phyloP scores from a whole-genome alignment of 176 grass and related monocot species.

The Hordeum marinum region DNA sequence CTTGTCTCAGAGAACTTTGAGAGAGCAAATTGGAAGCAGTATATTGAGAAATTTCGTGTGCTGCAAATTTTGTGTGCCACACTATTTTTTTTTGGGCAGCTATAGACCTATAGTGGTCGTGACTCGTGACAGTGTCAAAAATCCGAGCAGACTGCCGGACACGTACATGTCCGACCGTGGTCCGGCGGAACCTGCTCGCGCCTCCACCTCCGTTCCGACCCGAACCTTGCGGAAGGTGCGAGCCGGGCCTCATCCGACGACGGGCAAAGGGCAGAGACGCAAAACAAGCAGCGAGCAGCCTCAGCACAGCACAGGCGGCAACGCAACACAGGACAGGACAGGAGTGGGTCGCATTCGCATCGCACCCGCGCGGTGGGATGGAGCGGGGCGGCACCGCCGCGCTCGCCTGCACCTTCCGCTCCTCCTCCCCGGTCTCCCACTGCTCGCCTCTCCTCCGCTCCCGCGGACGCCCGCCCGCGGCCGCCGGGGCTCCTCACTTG shows the following conservation, averaged over 20 bases:
- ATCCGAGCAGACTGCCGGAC: too few species aligned
- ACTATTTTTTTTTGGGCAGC: too few species aligned
- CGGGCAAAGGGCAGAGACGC: conserved; percentile 9
- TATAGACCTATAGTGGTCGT: too few species aligned
- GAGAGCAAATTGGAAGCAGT: too few species aligned
- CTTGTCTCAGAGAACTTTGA: neutral
- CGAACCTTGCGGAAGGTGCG: neutral
- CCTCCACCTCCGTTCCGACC: neutral
- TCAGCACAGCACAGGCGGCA: neutral
- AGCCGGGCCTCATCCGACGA: conserved; percentile 22
- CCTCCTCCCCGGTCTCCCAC: conserved; percentile 23
- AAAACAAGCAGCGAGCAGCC: conserved; percentile 5
- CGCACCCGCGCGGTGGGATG: conserved; percentile 38
- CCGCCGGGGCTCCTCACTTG: neutral
- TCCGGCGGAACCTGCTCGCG: neutral
- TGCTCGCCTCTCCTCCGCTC: conserved; percentile 15
- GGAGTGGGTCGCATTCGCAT: conserved; percentile 23
- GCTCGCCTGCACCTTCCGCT: conserved; percentile 38
- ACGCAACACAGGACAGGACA: neutral
- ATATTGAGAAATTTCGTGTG: too few species aligned
- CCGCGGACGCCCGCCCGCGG: neutral
- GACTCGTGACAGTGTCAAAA: too few species aligned
- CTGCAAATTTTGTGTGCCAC: too few species aligned
- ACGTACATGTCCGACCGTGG: neutral
- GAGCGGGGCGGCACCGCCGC: conserved; percentile 35